Evolutionary conservation across 208 protist species (phyloP).

Genomic region (Leishmania tarentolae): DNA sequence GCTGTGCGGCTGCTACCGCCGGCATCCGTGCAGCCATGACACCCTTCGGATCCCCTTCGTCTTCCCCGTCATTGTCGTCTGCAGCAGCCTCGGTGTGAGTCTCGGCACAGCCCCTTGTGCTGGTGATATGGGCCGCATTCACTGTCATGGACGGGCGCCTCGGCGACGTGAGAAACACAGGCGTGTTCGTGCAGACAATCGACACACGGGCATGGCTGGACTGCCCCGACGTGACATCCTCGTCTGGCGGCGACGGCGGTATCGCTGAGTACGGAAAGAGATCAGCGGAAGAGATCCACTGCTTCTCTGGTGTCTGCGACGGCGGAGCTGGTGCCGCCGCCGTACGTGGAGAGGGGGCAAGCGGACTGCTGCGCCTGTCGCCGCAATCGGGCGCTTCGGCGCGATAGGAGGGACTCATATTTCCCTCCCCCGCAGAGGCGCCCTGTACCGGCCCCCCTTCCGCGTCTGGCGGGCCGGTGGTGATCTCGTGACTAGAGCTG

Average conservation of each 20-base stretch:
- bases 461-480: not conserved
- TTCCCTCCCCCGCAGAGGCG: no score
- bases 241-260: not conserved
- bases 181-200: not conserved
- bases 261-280: not conserved
- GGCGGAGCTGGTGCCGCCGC: not conserved
- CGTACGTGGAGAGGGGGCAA: not conserved
- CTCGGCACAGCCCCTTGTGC: not conserved
- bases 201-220: not conserved
- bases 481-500: not conserved
- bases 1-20: not conserved
- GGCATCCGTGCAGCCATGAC: not conserved
- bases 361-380: not conserved
- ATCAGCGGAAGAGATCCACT: not conserved
- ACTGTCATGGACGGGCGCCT: not conserved
- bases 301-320: not conserved
- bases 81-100: not conserved
- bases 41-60: not conserved
- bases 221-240: not conserved
- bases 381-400: not conserved
- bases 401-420: not conserved
- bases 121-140: not conserved
- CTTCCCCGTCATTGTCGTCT: not conserved
- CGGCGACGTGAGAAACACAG: constrained; percentile 1
- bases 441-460: not conserved